phyloP scores from a whole-genome alignment of 257 asterid species.

The Linderniella brevidens region DNA sequence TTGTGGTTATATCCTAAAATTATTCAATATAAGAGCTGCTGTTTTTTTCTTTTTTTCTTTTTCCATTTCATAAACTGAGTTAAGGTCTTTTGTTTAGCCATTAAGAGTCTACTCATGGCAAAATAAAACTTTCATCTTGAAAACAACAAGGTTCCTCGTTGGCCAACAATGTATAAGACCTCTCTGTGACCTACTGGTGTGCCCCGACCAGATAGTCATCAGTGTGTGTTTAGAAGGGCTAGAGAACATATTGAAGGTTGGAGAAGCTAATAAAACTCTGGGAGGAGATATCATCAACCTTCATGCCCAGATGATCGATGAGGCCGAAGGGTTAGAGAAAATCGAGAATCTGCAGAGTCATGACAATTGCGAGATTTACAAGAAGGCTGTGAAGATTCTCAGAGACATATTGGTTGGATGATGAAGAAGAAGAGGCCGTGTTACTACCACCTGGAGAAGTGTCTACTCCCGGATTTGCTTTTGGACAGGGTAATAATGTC shows the following conservation, averaged over 20 bases:
- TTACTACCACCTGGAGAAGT: constrained; percentile 37
- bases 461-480: constrained; percentile 36
- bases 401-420: constrained; percentile 60
- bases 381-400: constrained; percentile 63
- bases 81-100: background rate
- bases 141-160: constrained; percentile 49
- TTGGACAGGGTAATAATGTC: constrained; percentile 32
- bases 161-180: constrained; percentile 49
- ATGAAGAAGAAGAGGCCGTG: constrained; percentile 42
- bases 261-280: constrained; percentile 43
- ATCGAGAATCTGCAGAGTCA: constrained; percentile 71
- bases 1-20: background rate
- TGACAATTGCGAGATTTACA: constrained; percentile 64
- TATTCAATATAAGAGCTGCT: background rate
- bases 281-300: constrained; percentile 31
- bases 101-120: background rate
- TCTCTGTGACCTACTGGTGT: constrained; percentile 51
- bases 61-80: background rate
- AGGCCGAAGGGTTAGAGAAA: constrained; percentile 66
- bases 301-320: constrained; percentile 60
- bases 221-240: constrained; percentile 64
- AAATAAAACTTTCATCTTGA: no score
- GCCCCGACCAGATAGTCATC: constrained; percentile 74
- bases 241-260: constrained; percentile 61
- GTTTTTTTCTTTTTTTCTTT: background rate